phyloP scores from a whole-genome alignment of 192 early-diverging fungal species.

The Coemansia sp. region DNA sequence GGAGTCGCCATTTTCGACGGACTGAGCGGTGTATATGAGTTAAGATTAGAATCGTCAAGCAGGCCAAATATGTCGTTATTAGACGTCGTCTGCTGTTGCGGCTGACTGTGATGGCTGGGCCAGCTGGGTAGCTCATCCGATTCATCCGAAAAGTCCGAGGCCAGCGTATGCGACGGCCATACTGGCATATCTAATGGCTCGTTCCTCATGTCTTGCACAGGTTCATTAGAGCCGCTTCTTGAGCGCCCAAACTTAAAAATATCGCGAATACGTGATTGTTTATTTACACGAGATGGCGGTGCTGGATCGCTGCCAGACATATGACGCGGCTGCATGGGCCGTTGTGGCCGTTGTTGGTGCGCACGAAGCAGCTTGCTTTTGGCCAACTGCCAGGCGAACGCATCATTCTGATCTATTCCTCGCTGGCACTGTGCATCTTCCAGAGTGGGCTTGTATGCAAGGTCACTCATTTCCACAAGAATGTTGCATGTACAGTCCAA shows the following conservation, averaged over 20 bases:
- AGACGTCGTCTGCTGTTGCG: background rate
- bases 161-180: conserved; percentile 12
- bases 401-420: conserved; percentile 21
- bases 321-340: conserved; percentile 4
- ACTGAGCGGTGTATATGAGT: conserved; percentile 18
- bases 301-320: background rate
- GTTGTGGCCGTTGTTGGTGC: background rate
- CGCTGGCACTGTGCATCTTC: conserved; percentile 10
- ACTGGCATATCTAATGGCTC: background rate
- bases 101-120: background rate
- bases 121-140: background rate
- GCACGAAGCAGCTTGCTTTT: conserved; percentile 23
- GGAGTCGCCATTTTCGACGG: conserved; percentile 13
- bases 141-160: conserved; percentile 44
- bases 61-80: conserved; percentile 8
- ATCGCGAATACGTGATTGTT: conserved; percentile 30
- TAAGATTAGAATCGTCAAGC: conserved; percentile 7
- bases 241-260: conserved; percentile 26
- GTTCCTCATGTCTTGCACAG: background rate
- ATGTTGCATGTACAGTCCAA: conserved; percentile 17
- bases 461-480: conserved; percentile 40
- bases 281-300: conserved; percentile 3
- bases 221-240: background rate
- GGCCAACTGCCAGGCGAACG: conserved; percentile 21
- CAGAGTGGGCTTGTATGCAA: conserved; percentile 29